A percentile compares a stretch with the other conserved stretches of the same genome.
Conservation (phyloP, 2,329 filamentous ascomycete genomes). For the Fusarium nodosum region DNA sequence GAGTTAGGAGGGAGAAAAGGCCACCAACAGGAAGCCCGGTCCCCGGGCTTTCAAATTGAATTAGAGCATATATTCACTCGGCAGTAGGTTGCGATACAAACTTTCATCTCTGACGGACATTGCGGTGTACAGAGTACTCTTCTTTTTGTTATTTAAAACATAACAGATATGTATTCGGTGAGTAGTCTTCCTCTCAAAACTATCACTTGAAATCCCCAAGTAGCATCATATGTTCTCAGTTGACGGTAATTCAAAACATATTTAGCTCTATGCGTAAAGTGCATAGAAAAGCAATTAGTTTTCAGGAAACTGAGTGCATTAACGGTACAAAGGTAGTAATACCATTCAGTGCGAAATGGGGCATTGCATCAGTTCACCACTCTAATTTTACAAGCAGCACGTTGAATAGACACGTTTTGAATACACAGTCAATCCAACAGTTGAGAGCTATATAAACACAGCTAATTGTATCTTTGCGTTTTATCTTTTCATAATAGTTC, state of each 20-base stretch:
- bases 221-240: no score
- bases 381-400: no score
- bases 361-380: not conserved
- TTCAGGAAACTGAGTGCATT: rapidly evolving
- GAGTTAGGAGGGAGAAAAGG: not conserved
- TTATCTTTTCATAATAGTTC: rapidly evolving
- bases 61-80: not conserved
- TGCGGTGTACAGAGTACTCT: no score
- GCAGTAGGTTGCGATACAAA: not conserved
- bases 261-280: not conserved
- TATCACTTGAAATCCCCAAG: not conserved
- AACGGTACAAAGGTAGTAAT: not conserved
- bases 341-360: not conserved
- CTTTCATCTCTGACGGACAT: no score
- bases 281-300: no score
- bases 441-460: not conserved
- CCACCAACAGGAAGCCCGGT: not conserved
- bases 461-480: not conserved
- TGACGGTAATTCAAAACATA: not conserved
- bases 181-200: not conserved
- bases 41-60: not conserved
- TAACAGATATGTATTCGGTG: not conserved
- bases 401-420: no score
- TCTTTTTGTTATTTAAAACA: no score
- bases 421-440: no score